Base-by-base conservation (phyloP, 129 eudicot species). In the Gnaphalium uliginosum region DNA sequence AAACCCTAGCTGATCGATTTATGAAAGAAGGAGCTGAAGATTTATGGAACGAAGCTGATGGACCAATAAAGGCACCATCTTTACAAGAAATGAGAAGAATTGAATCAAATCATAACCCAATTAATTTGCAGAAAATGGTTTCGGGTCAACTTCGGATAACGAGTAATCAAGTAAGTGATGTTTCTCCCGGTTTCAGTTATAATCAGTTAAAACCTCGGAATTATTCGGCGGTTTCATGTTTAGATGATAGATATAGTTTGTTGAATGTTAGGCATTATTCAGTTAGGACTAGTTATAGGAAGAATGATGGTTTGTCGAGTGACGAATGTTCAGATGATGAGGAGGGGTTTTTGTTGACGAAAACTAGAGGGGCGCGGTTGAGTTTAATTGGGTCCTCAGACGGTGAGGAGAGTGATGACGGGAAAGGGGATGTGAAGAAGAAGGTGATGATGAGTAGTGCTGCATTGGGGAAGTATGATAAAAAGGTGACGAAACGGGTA, bases 1-100 rank as follows among this genome's bases (percentile, higher is more conserved):
- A 83, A 80, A 84, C 82, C 51, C 87, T 90, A 11, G 98, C 98
- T 59, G 97, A 93, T 74, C 81, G 97, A 35, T 93, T 93, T 76
- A 82, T 90, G 91, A 93, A 85, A 73, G 89, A 83, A 21, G 98
- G 98, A 13, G 98, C 98, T 65, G 98, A 90, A 81, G 97, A 90
- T 76, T 78, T 94, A 79, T 94, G 98, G 98, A 93, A 93, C 56
- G 91, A 85, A 54, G 82, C 76, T 54, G 98, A 93, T 15, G 98
- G 98, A 0, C 98, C 97, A 8, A 54, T 83, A 6, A 62, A 60
- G 17, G 61, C 79, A 9, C 74, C 79, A 5, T 53, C 79, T 8
- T 37, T 35, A 30, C 68, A 79, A 29, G 80, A 78, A 58, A 54
- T 65, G 2, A 72, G 56, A n/a, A 76, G 66, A 48, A 71, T 63